Evolutionary conservation across 176 grass and related monocot species (phyloP).

Genomic region (Poa annua): DNA sequence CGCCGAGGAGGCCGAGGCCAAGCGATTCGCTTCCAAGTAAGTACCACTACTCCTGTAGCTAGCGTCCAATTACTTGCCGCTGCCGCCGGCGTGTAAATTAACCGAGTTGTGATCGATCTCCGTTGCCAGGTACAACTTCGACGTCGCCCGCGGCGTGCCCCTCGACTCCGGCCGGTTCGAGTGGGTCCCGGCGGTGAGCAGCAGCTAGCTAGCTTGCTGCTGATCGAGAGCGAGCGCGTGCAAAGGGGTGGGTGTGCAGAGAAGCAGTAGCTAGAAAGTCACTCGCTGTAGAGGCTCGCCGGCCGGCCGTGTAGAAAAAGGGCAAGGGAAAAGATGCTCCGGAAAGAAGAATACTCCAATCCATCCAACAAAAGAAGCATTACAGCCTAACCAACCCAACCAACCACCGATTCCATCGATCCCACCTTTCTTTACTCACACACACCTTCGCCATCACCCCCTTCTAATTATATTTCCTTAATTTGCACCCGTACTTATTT

Average conservation of each 20-base stretch:
- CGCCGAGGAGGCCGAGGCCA: slow-evolving; percentile 62
- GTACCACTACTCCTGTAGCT: not conserved
- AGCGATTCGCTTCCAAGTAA: slow-evolving; percentile 83
- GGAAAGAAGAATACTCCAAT: slow-evolving; percentile 41
- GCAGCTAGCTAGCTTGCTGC: not conserved
- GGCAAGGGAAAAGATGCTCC: slow-evolving; percentile 44
- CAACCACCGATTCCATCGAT: slow-evolving; percentile 46
- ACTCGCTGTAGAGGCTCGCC: slow-evolving; percentile 12
- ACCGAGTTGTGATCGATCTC: slow-evolving; percentile 1
- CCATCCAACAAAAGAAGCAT: slow-evolving; percentile 45
- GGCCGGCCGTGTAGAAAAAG: slow-evolving; percentile 37
- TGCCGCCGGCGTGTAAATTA: slow-evolving; percentile 1
- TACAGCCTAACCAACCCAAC: slow-evolving; percentile 49
- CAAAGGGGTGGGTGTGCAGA: slow-evolving; percentile 20
- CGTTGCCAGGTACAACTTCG: slow-evolving; percentile 77
- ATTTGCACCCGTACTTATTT: slow-evolving; percentile 7
- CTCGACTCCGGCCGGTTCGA: slow-evolving; percentile 70
- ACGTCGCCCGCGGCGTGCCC: slow-evolving; percentile 66
- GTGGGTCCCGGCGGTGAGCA: slow-evolving; percentile 59
- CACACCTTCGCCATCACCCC: not conserved
- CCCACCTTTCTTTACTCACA: slow-evolving; percentile 42
- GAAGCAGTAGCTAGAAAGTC: slow-evolving; percentile 36
- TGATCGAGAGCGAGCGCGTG: slow-evolving; percentile 26
- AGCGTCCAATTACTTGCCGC: not conserved
- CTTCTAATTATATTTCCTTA: not conserved